phyloP scores from a whole-genome alignment of 164 flowering plant genomes.

The Warburgia ugandensis region DNA sequence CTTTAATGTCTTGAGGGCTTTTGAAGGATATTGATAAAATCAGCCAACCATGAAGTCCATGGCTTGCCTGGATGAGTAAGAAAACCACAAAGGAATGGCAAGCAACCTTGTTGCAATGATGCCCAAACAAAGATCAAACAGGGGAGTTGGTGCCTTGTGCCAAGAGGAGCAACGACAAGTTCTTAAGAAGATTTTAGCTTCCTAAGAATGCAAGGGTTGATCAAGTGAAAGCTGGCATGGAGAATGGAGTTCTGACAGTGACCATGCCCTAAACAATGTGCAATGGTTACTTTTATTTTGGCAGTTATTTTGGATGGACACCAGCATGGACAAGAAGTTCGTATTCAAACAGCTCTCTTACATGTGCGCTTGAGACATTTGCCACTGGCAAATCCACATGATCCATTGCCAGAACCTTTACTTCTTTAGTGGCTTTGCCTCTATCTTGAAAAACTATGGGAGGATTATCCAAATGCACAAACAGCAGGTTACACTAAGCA shows the following conservation, averaged over 20 bases:
- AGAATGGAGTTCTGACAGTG: too few species aligned
- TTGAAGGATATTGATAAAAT: too few species aligned
- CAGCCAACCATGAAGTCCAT: too few species aligned
- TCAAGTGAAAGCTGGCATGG: conserved; percentile 93
- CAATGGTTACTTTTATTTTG: conserved; percentile 99
- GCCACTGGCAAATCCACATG: conserved; percentile 52
- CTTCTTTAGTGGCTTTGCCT: conserved; percentile 96
- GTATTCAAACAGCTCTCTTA: conserved; percentile 67
- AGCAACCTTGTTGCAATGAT: too few species aligned
- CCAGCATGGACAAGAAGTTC: conserved; percentile 84
- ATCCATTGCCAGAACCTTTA: conserved; percentile 67
- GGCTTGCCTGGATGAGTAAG: too few species aligned
- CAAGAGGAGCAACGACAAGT: too few species aligned
- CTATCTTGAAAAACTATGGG: conserved; percentile 94
- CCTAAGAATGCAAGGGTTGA: too few species aligned
- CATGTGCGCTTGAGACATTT: conserved; percentile 82
- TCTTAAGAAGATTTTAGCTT: too few species aligned
- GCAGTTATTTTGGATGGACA: conserved; percentile 94
- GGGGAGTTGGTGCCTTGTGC: too few species aligned
- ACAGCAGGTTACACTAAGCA: conserved; percentile 45
- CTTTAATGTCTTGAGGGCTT: too few species aligned
- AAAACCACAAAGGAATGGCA: too few species aligned
- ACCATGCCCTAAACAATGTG: conserved; percentile 93
- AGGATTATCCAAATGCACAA: conserved; percentile 83
- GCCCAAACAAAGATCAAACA: too few species aligned